Percentiles rank a stretch among this genome's conserved stretches.
Evolutionary conservation across 129 eudicot genomes (phyloP).

Genomic region (Tanacetum coccineum): DNA sequence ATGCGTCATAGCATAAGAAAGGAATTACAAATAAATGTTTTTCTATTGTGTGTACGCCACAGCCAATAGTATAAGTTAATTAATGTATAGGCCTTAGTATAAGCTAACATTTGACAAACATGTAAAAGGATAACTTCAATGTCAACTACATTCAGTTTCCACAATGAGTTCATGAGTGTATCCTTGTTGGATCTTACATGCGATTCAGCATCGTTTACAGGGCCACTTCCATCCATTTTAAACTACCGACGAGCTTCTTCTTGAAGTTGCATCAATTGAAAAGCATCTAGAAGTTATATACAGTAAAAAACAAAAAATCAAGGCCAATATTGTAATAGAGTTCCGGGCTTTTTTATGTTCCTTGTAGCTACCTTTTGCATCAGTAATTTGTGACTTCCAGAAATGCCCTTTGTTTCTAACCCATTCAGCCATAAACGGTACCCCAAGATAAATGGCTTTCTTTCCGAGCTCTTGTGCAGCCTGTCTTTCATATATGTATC

Average conservation of each 20-base stretch:
- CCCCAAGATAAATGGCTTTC: constrained; percentile 85
- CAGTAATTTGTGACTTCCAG: constrained; percentile 94
- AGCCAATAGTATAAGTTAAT: too few relatives aligned
- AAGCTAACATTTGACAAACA: constrained; percentile 66
- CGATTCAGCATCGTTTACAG: constrained; percentile 62
- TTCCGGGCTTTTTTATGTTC: background rate
- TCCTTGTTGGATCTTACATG: constrained; percentile 72
- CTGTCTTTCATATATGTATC: constrained; percentile 89
- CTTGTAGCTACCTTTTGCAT: constrained; percentile 78
- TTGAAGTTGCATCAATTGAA: constrained; percentile 91
- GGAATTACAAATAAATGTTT: too few relatives aligned
- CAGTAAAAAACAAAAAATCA: background rate
- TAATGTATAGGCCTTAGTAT: too few relatives aligned
- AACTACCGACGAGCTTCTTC: constrained; percentile 68
- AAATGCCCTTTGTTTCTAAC: constrained; percentile 91
- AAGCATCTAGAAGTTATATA: constrained; percentile 55
- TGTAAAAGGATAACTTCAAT: constrained; percentile 90
- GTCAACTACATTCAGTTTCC: constrained; percentile 97
- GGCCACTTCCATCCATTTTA: constrained; percentile 70
- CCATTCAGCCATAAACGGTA: constrained; percentile 98
- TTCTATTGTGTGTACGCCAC: too few relatives aligned
- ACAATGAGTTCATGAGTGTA: constrained; percentile 77
- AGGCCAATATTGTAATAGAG: background rate
- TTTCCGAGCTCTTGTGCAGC: constrained; percentile 98
- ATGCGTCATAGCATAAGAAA: too few relatives aligned